Base-by-base conservation (phyloP, 495 filamentous ascomycete genomes). In the Neurospora tetraspora region DNA sequence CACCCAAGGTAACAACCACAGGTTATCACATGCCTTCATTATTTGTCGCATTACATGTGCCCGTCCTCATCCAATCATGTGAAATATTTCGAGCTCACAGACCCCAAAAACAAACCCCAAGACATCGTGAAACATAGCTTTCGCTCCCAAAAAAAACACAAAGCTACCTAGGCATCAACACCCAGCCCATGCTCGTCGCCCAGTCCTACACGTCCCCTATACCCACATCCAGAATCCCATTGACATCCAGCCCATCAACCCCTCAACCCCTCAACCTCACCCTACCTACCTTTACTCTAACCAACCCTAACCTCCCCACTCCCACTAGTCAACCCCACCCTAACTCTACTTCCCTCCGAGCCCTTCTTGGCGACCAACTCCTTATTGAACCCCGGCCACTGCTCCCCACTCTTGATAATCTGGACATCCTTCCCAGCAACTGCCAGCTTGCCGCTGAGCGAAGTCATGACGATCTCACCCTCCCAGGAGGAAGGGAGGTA, bases 401-500 rank as follows among this genome's bases (percentile, higher is more conserved):
- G 76, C 16, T 71, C 71, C 20, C 73, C 71, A 12, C 69, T 65
- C 70, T 73, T 77, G 27, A 81, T 73, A 18, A 83, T 27, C 77
- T 73, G 75, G 10, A 85, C 80, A 27, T 78, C 82, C 39, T 77
- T 73, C 3, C 84, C 83, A 9, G 31, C 69, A 1, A 76, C 82
- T 5, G 40, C 69, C 3, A 85, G 59, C 14, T 38, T 69, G 8
- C 82, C 83, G 36, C 74, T 75, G 11, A 77, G 74, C 38, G 80
- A 75, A 59, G 73, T 6, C 20, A 81, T 74, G 12, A 34, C 20
- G 16, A 85, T 71, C 18, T 76, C 68, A 0, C 85, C 85, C 72
- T 84, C 83, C 84, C 85, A 86, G 1, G 74, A 70, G 34, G 70
- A 74, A 0, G 85, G 84, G 37, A 81, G 84, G 12, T 45, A 70